phyloP scores from a whole-genome alignment of 108 stramenopile species.

The Cyclotella baltica region DNA sequence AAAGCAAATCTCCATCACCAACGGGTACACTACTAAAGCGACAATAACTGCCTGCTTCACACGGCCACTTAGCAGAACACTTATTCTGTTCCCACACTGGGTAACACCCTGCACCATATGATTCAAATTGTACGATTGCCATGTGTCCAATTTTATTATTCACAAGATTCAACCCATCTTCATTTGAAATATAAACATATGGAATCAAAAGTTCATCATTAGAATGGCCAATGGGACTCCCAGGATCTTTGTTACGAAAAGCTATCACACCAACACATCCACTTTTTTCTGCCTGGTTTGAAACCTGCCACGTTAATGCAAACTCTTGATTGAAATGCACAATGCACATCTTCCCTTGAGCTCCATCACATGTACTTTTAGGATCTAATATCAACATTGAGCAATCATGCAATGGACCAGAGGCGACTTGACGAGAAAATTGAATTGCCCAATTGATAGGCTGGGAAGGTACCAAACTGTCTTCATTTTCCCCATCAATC shows the following conservation, averaged over 20 bases:
- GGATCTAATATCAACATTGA: not conserved
- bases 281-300: conserved; percentile 8
- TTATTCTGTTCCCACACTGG: not conserved
- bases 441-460: conserved; percentile 2
- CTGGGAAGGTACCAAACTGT: not conserved
- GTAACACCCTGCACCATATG: not conserved
- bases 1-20: not conserved
- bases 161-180: not conserved
- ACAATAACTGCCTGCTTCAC: conserved; percentile 6
- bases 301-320: not conserved
- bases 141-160: not conserved
- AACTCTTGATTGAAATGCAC: not conserved
- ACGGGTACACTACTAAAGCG: not conserved
- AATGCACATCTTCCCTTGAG: conserved; percentile 7
- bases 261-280: conserved; percentile 2
- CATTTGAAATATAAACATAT: not conserved
- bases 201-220: not conserved
- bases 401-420: conserved; percentile 4
- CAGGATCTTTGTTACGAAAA: not conserved
- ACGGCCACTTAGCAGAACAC: not conserved
- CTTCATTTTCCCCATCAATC: not conserved
- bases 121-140: not conserved
- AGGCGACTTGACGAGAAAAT: not conserved
- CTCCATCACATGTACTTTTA: not conserved
- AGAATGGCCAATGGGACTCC: not conserved